Evolutionary conservation across 2,329 filamentous ascomycete genomes (phyloP), one percentile per base, ranked within the genome.

Genomic region (Xylariaceae sp.): DNA sequence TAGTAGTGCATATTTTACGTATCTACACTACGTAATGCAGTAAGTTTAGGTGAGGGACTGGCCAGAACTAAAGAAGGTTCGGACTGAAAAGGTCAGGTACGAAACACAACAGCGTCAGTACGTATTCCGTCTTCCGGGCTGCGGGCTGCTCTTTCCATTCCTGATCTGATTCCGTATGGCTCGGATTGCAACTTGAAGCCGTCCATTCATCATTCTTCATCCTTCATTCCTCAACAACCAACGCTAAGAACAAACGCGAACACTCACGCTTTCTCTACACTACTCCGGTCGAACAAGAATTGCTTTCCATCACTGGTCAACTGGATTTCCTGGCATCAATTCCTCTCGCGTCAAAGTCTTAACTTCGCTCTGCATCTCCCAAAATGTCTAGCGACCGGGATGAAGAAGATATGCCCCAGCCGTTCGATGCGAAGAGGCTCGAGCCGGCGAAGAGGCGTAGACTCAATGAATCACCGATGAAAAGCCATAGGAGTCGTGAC

Each of bases 351-450:
- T 30, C 23, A 30, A 17, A 45, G 9, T 11, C 41, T 15, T 30
- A 18, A 9, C 30, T 30, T 47, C 35, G 17, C 10, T 10, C 56
- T 56, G 39, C 48, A 37, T 44, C 45, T 60, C 37, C 4, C 51
- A 67, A 47, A 57, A 77, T 77, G 76, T 67, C 71, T 53, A 71
- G 69, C 62, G 61, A 70, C 58, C 51, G 67, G 57, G 59, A 30
- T 7, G 41, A 66, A 50, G 74, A 77, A 57, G 71, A 71, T 30
- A 68, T 73, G 44, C 74, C 74, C 60, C 73, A 76, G 62, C 71
- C 74, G 58, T 76, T 75, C 66, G 74, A 76, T 68, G 74, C 75
- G 30, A 75, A 74, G 49, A 73, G 72, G 59, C 74, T 76, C 35
- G 73, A 75, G 52, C 64, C 74, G 8, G 73, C 75, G 47, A 77